A percentile compares a stretch with the other conserved stretches of the same genome.
Conservation (phyloP, 441 rosid genomes). For the Pelargonium citronellum region DNA sequence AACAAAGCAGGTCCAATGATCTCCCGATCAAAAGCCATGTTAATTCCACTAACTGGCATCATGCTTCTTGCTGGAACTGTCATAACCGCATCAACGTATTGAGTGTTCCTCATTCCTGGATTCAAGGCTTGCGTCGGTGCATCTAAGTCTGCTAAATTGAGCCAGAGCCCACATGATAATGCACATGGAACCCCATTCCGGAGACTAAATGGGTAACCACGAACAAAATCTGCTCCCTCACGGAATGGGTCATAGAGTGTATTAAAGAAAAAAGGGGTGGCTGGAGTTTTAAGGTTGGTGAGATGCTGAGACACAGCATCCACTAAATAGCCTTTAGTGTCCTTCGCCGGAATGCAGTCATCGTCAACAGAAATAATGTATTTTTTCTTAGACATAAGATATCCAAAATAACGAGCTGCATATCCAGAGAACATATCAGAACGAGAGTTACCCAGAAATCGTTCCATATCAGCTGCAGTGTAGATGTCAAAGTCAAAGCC, state of each 20-base stretch:
- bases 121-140: constrained; percentile 97
- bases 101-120: constrained; percentile 56
- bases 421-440: constrained; percentile 73
- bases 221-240: constrained; percentile 87
- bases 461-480: constrained; percentile 61
- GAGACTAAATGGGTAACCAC: constrained; percentile 94
- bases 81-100: constrained; percentile 79
- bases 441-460: constrained; percentile 46
- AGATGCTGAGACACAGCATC: constrained; percentile 84
- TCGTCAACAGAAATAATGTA: constrained; percentile 76
- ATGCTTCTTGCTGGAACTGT: constrained; percentile 62
- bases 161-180: constrained; percentile 92
- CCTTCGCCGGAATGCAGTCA: constrained; percentile 81
- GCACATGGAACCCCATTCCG: constrained; percentile 75
- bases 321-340: constrained; percentile 49
- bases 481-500: constrained; percentile 61
- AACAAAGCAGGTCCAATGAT: constrained; percentile 64
- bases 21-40: constrained; percentile 76
- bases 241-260: constrained; percentile 82
- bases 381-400: constrained; percentile 70
- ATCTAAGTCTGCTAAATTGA: constrained; percentile 78
- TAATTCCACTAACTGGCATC: constrained; percentile 84
- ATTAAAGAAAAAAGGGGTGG: constrained; percentile 90
- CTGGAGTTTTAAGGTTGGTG: constrained; percentile 63
- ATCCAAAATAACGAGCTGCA: constrained; percentile 86